Base-by-base conservation (phyloP, 805 yeast species). In the Trichomonascus vanleenenianus region DNA sequence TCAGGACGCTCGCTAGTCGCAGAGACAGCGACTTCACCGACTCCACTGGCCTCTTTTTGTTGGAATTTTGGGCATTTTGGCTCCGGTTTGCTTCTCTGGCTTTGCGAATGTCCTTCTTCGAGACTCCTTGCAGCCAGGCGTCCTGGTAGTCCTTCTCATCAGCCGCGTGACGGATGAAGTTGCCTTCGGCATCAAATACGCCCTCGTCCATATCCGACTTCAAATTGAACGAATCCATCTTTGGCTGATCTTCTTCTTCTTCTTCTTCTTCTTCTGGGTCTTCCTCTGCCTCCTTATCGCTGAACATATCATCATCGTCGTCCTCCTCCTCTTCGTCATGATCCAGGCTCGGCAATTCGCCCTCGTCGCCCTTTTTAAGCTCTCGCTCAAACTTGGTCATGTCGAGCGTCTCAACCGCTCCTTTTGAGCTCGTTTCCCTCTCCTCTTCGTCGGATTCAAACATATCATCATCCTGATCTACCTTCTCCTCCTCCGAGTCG, bases 161-260 rank as follows among this genome's bases (percentile, higher is more conserved):
- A 2, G 65, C 65, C 2, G 68, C 70, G 12, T 63, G 61, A 20
- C 72, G 63, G 15, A 78, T 63, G 52, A 67, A 82, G 52, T 78
- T 80, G 1, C 87, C 86, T 34, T 73, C 75, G 33, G 63, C 68
- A 52, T 81, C 87, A 56, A 80, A 79, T 2, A 60, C 59, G 2
- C 88, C 91, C 39, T 74, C 77, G 44, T 72, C 72, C 37, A 67
- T 60, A 53, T 84, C 91, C 15, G 74, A 67, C 19, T 71, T 61
- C 38, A 84, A 60, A 57, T 76, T 73, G 61, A 84, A 84, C 0
- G 84, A 75, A 48, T 83, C 89, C 2, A 84, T 48, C 49, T 73
- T 72, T 1, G 80, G 67, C 35, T 56, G 59, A 15, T 53, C 54
- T 6, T 54, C 57, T 9, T 52, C 59, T 22, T 53, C 56, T 25